A percentile compares a stretch with the other conserved stretches of the same genome.
phyloP scores from a whole-genome alignment of 2,329 filamentous ascomycete genomes.

The Alternaria angustiovoidea region DNA sequence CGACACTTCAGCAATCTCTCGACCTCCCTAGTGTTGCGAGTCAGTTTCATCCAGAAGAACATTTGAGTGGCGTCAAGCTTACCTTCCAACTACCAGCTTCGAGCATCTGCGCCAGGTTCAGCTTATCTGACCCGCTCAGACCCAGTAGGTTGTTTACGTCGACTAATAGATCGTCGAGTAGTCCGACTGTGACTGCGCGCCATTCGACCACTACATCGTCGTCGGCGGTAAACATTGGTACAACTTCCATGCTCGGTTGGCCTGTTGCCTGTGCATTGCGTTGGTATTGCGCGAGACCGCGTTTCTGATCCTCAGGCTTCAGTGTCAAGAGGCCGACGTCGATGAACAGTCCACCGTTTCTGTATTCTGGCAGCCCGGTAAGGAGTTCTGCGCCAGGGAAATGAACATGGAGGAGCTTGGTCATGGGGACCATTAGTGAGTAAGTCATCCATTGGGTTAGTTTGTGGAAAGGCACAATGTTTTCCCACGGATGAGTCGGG shows the following conservation, averaged over 20 bases:
- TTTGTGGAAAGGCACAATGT: conserved; percentile 87
- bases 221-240: conserved; percentile 74
- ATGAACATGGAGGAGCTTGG: conserved; percentile 78
- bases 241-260: conserved; percentile 75
- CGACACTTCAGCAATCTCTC: conserved; percentile 94
- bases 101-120: conserved; percentile 86
- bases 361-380: conserved; percentile 89
- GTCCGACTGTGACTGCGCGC: conserved; percentile 77
- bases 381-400: conserved; percentile 84
- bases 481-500: conserved; percentile 75
- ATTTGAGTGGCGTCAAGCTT: conserved; percentile 41
- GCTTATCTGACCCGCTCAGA: conserved; percentile 71
- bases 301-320: conserved; percentile 72
- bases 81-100: conserved; percentile 99
- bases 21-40: conserved; percentile 71
- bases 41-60: conserved; percentile 5
- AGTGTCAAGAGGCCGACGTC: conserved; percentile 83
- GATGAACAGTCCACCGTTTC: conserved; percentile 88
- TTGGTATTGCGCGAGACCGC: conserved; percentile 74
- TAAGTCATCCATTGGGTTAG: conserved; percentile 95
- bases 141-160: conserved; percentile 75
- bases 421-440: conserved; percentile 91
- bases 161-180: conserved; percentile 73
- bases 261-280: conserved; percentile 77
- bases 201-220: conserved; percentile 84